Evolutionary conservation across 2,329 filamentous ascomycete genomes (phyloP).

Genomic region (Colletotrichum gigasporum): DNA sequence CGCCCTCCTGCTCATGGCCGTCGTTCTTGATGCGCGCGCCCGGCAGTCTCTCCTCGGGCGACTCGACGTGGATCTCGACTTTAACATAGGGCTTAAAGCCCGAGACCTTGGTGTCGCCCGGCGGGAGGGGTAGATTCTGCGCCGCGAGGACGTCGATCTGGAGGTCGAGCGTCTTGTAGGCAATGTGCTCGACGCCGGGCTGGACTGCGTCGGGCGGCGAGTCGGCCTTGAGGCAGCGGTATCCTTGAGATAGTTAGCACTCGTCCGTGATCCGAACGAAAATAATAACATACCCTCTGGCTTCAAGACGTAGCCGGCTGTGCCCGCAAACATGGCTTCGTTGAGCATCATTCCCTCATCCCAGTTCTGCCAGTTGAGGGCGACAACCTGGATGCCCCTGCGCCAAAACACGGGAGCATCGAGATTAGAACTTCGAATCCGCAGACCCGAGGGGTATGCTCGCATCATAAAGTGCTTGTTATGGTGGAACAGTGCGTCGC

Average conservation of each 20-base stretch:
- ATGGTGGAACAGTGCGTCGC: constrained; percentile 74
- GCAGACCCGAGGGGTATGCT: constrained; percentile 84
- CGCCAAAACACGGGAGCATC: constrained; percentile 89
- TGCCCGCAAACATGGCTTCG: constrained; percentile 87
- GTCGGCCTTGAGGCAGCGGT: constrained; percentile 46
- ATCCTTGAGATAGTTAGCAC: constrained; percentile 38
- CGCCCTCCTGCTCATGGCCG: constrained; percentile 50
- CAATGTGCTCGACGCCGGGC: constrained; percentile 41
- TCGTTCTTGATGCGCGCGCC: constrained; percentile 49
- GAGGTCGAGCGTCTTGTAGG: constrained; percentile 72
- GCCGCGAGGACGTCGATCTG: constrained; percentile 79
- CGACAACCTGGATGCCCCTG: constrained; percentile 88
- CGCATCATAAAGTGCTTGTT: constrained; percentile 87
- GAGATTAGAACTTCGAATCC: constrained; percentile 86
- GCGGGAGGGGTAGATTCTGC: constrained; percentile 76
- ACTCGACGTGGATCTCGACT: constrained; percentile 84
- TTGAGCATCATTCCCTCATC: constrained; percentile 97
- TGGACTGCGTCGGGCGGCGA: constrained; percentile 15
- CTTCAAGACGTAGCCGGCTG: constrained; percentile 87
- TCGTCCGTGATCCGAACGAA: background rate
- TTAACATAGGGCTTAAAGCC: constrained; percentile 84
- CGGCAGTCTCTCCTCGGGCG: constrained; percentile 53
- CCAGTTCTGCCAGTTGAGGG: constrained; percentile 92
- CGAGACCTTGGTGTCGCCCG: constrained; percentile 56
- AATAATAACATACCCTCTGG: constrained; percentile 66